Percentiles rank a stretch among this genome's conserved stretches.
Conservation (phyloP, 805 yeast genomes). For the Wickerhamiella bombiphila region DNA sequence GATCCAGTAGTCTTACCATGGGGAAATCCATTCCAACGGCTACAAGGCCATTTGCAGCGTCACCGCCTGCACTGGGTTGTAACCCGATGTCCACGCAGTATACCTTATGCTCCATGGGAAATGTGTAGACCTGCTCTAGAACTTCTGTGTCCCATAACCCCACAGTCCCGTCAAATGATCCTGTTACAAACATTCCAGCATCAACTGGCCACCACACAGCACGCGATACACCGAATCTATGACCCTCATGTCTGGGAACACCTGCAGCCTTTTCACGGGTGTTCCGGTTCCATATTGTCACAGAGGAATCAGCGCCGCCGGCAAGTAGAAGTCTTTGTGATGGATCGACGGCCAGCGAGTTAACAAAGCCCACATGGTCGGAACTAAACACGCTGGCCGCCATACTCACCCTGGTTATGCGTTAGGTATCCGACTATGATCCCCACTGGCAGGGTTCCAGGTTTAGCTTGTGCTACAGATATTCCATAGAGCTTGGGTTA, state of each 20-base stretch:
- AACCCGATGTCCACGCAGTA: slow-evolving; percentile 44
- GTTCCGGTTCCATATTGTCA: slow-evolving; percentile 51
- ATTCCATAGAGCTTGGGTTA: too few species aligned
- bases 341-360: slow-evolving; percentile 43
- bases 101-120: slow-evolving; percentile 46
- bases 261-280: slow-evolving; percentile 10
- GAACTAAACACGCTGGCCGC: neutral
- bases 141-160: slow-evolving; percentile 69
- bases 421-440: too few species aligned
- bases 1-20: slow-evolving; percentile 53
- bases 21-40: slow-evolving; percentile 62
- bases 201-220: slow-evolving; percentile 84
- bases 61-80: slow-evolving; percentile 24
- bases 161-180: slow-evolving; percentile 65
- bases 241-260: slow-evolving; percentile 28
- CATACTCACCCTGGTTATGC: too few species aligned
- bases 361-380: slow-evolving; percentile 34
- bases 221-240: slow-evolving; percentile 57
- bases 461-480: too few species aligned
- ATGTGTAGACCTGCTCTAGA: slow-evolving; percentile 50
- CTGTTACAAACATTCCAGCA: slow-evolving; percentile 68
- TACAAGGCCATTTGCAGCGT: slow-evolving; percentile 37
- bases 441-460: too few species aligned
- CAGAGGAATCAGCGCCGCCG: slow-evolving; percentile 59
- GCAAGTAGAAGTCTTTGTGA: slow-evolving; percentile 39